Evolutionary conservation across 2,329 filamentous ascomycete species (phyloP), one percentile per base, ranked within the genome.

Genomic region (Exophiala mesophila): DNA sequence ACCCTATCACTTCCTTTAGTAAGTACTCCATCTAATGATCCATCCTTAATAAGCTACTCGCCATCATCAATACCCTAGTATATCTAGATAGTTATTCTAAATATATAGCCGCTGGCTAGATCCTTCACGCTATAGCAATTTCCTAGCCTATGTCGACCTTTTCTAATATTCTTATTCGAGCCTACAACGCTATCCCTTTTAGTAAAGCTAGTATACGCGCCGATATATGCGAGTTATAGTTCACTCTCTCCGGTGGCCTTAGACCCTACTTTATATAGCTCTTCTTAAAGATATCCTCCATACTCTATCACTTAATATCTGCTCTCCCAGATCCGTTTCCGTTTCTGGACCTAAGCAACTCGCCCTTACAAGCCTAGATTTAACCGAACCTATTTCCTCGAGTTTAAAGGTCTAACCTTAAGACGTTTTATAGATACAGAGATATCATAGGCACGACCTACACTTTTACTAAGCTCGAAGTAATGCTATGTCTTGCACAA

Each of bases 221-320:
- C 3, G 40, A 39, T 3, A 53, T 42, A 19, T 55, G 54, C 37
- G 39, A 47, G 36, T 26, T 49, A 3, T 40, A 53, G 13, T 57
- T 54, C 33, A 41, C 38, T 7, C 49, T 51, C 13, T 45, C 45
- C 10, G 50, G 48, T 5, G 49, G 47, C 5, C 23, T 45, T 10
- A 53, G 54, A 3, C 46, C 54, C 4, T 55, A 54, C 28, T 45
- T 53, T 40, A 49, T 49, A 20, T 53, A 57, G 28, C 40, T 57
- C 4, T 56, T 52, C 39, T 47, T 53, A 5, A 55, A 55, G 31
- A 55, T 57, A 49, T 50, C 28, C 17, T 28, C n/a, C n/a, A n/a
- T n/a, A n/a, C n/a, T n/a, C n/a, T n/a, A n/a, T n/a, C n/a, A n/a
- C n/a, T n/a, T n/a, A n/a, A n/a, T n/a, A n/a, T n/a, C n/a, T n/a